Conservation (phyloP, 176 grass and related monocot species). For the Oryza punctata region DNA sequence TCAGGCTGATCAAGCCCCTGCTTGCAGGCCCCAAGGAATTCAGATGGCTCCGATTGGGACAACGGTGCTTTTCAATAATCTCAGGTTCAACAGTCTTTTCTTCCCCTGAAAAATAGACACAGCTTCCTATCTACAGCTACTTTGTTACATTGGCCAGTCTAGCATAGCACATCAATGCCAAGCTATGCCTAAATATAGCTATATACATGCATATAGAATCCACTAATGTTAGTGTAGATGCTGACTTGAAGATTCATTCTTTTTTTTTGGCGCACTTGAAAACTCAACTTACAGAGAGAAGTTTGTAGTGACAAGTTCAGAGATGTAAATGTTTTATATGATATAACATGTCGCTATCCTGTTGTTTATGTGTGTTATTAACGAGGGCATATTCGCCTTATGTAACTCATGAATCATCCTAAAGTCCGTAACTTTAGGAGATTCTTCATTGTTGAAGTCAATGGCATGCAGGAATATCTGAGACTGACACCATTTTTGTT, state of each 20-base stretch:
- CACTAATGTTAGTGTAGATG: constrained; percentile 67
- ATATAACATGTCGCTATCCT: constrained; percentile 41
- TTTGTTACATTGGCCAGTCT: constrained; percentile 35
- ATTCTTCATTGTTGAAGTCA: not conserved
- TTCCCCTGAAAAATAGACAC: constrained; percentile 14
- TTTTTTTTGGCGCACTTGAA: constrained; percentile 27
- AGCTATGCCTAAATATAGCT: constrained; percentile 49
- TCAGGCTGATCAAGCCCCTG: constrained; percentile 24
- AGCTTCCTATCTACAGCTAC: constrained; percentile 40
- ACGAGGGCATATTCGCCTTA: not conserved
- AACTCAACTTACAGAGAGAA: constrained; percentile 46
- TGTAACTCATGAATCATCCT: not conserved
- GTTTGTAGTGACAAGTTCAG: constrained; percentile 49
- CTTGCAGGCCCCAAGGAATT: constrained; percentile 9
- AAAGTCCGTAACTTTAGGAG: not conserved
- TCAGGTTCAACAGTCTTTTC: constrained; percentile 39
- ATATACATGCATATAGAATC: constrained; percentile 65
- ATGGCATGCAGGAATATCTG: not conserved
- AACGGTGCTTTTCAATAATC: constrained; percentile 43
- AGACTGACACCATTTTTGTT: not conserved
- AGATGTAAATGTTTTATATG: constrained; percentile 72
- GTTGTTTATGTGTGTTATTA: constrained; percentile 18
- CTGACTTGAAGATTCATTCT: constrained; percentile 48
- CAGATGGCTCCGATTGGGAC: constrained; percentile 32
- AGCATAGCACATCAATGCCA: constrained; percentile 37